phyloP scores from a whole-genome alignment of 1,139 yeast genomes.

The Candida anutae region DNA sequence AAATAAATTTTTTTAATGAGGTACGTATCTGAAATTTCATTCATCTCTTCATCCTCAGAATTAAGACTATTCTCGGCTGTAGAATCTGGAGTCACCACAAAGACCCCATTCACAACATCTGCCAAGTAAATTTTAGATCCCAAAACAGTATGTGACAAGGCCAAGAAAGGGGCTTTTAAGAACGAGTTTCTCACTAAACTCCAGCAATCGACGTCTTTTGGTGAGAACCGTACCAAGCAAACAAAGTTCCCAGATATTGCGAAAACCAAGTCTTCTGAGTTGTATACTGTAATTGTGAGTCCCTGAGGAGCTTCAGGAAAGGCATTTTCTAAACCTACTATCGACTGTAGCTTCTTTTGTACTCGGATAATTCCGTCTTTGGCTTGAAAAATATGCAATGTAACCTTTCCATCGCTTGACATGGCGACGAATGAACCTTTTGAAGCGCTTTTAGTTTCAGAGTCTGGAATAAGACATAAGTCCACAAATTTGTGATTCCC shows the following conservation, averaged over 20 bases:
- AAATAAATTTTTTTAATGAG: no score
- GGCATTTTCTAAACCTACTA: background rate
- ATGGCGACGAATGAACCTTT: slow-evolving; percentile 3
- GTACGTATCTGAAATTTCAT: no score
- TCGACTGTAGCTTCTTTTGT: slow-evolving; percentile 1
- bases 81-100: no score
- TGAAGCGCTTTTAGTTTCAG: background rate
- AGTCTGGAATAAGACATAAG: slow-evolving; percentile 5
- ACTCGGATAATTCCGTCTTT: no score
- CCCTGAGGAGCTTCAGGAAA: background rate
- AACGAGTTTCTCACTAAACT: background rate
- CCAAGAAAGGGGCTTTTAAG: slow-evolving; percentile 4
- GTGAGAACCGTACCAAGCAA: slow-evolving; percentile 1
- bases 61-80: no score
- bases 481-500: slow-evolving; percentile 14
- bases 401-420: slow-evolving; percentile 1
- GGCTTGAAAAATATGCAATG: no score
- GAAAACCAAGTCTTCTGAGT: slow-evolving; percentile 1
- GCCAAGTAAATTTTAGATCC: slow-evolving; percentile 9
- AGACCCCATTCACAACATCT: slow-evolving; percentile 17
- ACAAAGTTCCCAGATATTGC: slow-evolving; percentile 1
- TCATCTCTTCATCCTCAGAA: no score
- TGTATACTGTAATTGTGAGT: slow-evolving; percentile 1
- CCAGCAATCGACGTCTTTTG: slow-evolving; percentile 1
- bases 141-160: slow-evolving; percentile 7